Percentiles rank a stretch among this genome's conserved stretches.
phyloP scores from a whole-genome alignment of 2,329 filamentous ascomycete species.

The Colletotrichum euphorbiae region DNA sequence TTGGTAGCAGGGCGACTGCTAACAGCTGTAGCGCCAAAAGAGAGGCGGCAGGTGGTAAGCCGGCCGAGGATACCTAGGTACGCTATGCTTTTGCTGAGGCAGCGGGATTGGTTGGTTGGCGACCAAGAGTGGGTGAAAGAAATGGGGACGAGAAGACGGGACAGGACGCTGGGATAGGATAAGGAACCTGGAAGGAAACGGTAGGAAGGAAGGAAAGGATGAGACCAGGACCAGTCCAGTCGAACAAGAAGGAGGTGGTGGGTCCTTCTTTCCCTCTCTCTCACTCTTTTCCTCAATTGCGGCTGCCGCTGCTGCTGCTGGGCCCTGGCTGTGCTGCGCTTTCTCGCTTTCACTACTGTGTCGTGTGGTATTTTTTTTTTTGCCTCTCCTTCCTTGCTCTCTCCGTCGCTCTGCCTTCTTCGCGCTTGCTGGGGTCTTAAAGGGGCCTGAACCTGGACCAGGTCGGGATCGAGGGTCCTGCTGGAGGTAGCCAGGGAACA shows the following conservation, averaged over 20 bases:
- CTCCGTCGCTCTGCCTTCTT: background rate
- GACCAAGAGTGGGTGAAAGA: conserved; percentile 9
- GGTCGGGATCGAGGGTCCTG: conserved; percentile 24
- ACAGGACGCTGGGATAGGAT: conserved; percentile 16
- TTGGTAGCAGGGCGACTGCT: too few species aligned
- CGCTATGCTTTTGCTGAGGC: background rate
- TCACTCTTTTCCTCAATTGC: background rate
- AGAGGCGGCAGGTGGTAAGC: too few species aligned
- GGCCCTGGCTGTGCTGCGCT: too few species aligned
- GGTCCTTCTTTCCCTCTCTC: conserved; percentile 13
- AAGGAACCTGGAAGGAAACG: background rate
- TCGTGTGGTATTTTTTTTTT: background rate
- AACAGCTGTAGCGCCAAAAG: background rate
- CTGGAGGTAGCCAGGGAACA: conserved; percentile 5
- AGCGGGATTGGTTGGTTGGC: conserved; percentile 21
- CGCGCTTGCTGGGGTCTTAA: background rate
- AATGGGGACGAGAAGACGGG: conserved; percentile 12
- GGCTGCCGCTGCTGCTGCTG: too few species aligned
- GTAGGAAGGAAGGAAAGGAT: conserved; percentile 2
- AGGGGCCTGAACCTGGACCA: conserved; percentile 26
- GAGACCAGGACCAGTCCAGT: conserved; percentile 22
- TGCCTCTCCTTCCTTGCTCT: background rate
- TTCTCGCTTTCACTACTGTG: too few species aligned
- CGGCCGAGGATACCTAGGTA: too few species aligned
- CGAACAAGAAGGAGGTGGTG: conserved; percentile 11